Percentiles rank a stretch among this genome's conserved stretches.
These are phyloP conservation scores for Xylaria sp. DNA, from an alignment of 2,329 filamentous ascomycete species.

Conservation along the genomic window DNA sequence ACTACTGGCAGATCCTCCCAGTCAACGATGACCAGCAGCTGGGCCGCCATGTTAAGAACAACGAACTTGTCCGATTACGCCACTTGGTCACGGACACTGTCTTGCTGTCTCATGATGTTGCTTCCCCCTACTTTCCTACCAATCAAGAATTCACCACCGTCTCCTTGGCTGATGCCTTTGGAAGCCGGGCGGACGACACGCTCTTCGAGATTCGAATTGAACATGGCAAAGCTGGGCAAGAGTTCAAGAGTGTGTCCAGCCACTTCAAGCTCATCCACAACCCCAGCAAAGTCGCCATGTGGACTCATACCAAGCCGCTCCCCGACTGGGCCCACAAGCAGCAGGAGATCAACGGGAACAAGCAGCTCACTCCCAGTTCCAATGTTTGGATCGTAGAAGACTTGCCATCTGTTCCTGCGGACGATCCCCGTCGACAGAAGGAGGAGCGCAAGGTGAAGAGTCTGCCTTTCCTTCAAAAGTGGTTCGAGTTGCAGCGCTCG, in stretches of 20 bases:
- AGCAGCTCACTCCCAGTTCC: slow-evolving; percentile 85
- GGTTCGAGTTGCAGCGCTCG: slow-evolving; percentile 91
- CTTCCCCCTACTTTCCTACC: slow-evolving; percentile 92
- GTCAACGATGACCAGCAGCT: slow-evolving; percentile 58
- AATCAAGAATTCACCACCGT: slow-evolving; percentile 98
- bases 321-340: slow-evolving; percentile 97
- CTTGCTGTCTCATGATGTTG: slow-evolving; percentile 93
- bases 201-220: slow-evolving; percentile 93
- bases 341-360: slow-evolving; percentile 99
- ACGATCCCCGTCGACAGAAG: slow-evolving; percentile 74
- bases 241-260: slow-evolving; percentile 87
- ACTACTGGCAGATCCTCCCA: slow-evolving; percentile 94
- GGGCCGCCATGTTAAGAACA: slow-evolving; percentile 73
- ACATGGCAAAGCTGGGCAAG: slow-evolving; percentile 75
- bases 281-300: slow-evolving; percentile 97
- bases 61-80: slow-evolving; percentile 82
- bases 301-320: slow-evolving; percentile 94
- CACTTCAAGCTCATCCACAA: slow-evolving; percentile 96
- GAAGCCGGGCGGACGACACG: slow-evolving; percentile 80
- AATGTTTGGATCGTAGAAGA: slow-evolving; percentile 96
- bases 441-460: slow-evolving; percentile 78
- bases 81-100: slow-evolving; percentile 85
- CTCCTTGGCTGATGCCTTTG: slow-evolving; percentile 69
- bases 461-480: slow-evolving; percentile 89
- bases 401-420: slow-evolving; percentile 75